phyloP scores from a whole-genome alignment of 306 rosid genomes.

The Cucurbita pepo region DNA sequence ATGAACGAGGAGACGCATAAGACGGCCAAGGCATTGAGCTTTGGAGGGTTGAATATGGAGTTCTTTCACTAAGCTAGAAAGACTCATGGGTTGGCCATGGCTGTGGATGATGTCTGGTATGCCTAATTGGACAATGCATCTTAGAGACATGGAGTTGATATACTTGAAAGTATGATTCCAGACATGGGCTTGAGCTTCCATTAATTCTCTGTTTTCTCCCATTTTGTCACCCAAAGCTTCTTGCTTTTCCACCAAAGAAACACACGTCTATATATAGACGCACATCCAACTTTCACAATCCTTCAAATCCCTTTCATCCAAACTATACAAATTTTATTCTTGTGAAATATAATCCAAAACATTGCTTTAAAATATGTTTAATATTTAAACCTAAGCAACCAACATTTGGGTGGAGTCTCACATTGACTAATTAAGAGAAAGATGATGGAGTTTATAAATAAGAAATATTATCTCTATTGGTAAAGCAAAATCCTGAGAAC shows the following conservation, averaged over 20 bases:
- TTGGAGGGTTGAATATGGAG: slow-evolving; percentile 20
- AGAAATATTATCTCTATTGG: too few relatives aligned
- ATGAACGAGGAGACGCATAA: slow-evolving; percentile 26
- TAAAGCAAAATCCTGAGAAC: too few relatives aligned
- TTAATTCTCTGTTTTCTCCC: background rate
- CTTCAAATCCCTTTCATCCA: too few relatives aligned
- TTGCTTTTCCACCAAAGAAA: background rate
- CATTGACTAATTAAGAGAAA: too few relatives aligned
- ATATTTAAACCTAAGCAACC: too few relatives aligned
- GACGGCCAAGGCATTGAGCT: slow-evolving; percentile 9
- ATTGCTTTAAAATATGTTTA: too few relatives aligned
- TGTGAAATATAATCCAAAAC: too few relatives aligned
- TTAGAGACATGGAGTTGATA: slow-evolving; percentile 19
- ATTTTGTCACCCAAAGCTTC: background rate
- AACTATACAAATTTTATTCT: too few relatives aligned
- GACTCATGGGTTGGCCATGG: slow-evolving; percentile 36
- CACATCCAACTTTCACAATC: background rate
- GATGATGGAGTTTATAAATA: too few relatives aligned
- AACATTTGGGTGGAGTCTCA: too few relatives aligned
- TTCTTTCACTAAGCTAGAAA: slow-evolving; percentile 14
- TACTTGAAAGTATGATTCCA: slow-evolving; percentile 6
- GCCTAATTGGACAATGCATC: slow-evolving; percentile 18
- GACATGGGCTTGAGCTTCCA: slow-evolving; percentile 16
- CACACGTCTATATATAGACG: background rate
- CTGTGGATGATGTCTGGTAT: slow-evolving; percentile 21